phyloP scores from a whole-genome alignment of 2,329 filamentous ascomycete species.

The Cladosporium cucumerinum region DNA sequence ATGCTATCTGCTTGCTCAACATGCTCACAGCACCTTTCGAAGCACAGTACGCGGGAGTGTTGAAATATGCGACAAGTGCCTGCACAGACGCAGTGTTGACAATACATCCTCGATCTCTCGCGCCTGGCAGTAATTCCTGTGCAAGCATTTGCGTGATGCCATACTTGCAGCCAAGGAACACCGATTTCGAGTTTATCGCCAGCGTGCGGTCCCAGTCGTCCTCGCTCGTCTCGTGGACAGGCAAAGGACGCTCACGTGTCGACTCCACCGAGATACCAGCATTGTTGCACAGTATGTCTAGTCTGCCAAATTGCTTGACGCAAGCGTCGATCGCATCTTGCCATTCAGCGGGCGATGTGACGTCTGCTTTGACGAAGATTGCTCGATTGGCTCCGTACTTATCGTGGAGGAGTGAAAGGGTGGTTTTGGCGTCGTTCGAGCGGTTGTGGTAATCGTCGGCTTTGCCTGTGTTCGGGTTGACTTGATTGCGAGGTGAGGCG shows the following conservation, averaged over 20 bases:
- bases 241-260: conserved; percentile 25
- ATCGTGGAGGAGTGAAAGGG: background rate
- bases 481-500: conserved; percentile 29
- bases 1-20: conserved; percentile 46
- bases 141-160: conserved; percentile 37
- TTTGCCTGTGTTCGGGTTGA: conserved; percentile 31
- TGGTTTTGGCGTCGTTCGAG: background rate
- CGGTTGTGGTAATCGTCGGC: conserved; percentile 33
- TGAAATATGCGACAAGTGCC: conserved; percentile 33
- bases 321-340: conserved; percentile 19
- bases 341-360: conserved; percentile 31
- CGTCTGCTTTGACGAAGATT: conserved; percentile 33
- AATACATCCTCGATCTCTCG: conserved; percentile 37
- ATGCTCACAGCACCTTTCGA: conserved; percentile 48
- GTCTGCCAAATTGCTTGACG: conserved; percentile 27
- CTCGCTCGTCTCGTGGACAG: conserved; percentile 25
- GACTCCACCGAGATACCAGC: conserved; percentile 37
- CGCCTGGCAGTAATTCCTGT: conserved; percentile 31
- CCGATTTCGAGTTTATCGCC: conserved; percentile 37
- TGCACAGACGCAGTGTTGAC: conserved; percentile 39
- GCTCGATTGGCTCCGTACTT: conserved; percentile 16
- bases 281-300: conserved; percentile 39
- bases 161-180: conserved; percentile 42
- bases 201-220: conserved; percentile 35
- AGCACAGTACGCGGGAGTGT: conserved; percentile 42